These are phyloP conservation scores for Lichtheimia hyalospora DNA, from an alignment of 371 early-diverging fungal genomes.

Conservation along the genomic window DNA sequence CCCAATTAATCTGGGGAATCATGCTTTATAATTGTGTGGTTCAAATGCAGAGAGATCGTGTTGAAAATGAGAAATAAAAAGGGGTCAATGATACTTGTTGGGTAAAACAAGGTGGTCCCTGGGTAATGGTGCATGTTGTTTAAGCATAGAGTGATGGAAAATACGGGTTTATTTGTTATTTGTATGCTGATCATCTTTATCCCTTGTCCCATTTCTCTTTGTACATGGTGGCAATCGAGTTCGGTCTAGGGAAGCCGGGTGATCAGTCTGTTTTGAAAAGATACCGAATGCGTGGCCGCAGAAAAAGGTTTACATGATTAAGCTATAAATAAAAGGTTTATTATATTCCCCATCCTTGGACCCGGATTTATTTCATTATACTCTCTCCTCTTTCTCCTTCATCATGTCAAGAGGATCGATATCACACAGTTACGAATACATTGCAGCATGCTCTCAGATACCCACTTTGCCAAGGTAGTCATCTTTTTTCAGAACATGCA, in stretches of 20 bases:
- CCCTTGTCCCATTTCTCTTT: background rate
- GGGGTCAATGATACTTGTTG: too few relatives aligned
- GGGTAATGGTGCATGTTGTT: too few relatives aligned
- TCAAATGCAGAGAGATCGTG: too few relatives aligned
- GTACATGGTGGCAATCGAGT: background rate
- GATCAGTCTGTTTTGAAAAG: conserved; percentile 2
- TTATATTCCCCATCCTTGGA: background rate
- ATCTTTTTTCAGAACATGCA: background rate
- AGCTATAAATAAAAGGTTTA: background rate
- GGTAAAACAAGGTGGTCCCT: too few relatives aligned
- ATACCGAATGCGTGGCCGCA: background rate
- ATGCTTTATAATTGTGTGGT: too few relatives aligned
- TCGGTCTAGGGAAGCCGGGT: background rate
- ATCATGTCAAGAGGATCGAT: background rate
- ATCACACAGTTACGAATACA: conserved; percentile 15
- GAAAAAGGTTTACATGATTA: background rate
- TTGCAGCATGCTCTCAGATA: conserved; percentile 13
- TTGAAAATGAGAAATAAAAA: too few relatives aligned
- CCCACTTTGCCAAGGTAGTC: conserved; percentile 13
- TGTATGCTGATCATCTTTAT: background rate
- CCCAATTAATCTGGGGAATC: too few relatives aligned
- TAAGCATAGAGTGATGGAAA: background rate
- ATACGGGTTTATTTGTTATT: background rate
- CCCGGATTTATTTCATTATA: background rate
- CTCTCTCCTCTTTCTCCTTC: background rate